These are phyloP conservation scores for Plasmodium inui DNA, from an alignment of 169 alveolate species.

Conservation along the genomic window DNA sequence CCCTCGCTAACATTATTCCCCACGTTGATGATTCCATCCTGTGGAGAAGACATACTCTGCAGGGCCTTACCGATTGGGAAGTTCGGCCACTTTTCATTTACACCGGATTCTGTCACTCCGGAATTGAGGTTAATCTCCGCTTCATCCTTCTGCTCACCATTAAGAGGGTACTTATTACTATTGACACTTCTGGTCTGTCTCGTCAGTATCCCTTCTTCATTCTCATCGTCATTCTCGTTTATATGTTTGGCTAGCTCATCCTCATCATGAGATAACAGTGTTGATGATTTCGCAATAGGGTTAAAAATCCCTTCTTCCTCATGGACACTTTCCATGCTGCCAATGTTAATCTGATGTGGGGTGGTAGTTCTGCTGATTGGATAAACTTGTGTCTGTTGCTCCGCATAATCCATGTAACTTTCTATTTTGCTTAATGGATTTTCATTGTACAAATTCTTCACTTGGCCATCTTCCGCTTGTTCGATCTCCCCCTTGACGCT, in stretches of 20 bases:
- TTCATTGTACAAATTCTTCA: slow-evolving; percentile 26
- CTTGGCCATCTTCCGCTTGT: neutral
- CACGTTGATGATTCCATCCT: neutral
- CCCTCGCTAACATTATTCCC: neutral
- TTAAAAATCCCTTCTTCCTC: slow-evolving; percentile 25
- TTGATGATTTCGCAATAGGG: slow-evolving; percentile 6
- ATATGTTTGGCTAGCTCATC: slow-evolving; percentile 5
- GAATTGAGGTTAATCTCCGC: slow-evolving; percentile 9
- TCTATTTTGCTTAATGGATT: slow-evolving; percentile 28
- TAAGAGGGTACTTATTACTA: neutral
- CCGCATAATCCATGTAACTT: slow-evolving; percentile 24
- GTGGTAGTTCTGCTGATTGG: slow-evolving; percentile 72
- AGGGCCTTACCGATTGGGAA: neutral
- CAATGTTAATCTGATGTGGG: slow-evolving; percentile 29
- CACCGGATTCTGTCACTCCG: neutral
- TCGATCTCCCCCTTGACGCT: slow-evolving; percentile 8
- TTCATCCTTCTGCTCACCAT: neutral
- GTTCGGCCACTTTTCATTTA: slow-evolving; percentile 34
- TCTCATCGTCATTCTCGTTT: slow-evolving; percentile 7
- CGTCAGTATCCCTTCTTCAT: neutral
- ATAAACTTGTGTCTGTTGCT: slow-evolving; percentile 22
- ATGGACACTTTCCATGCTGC: slow-evolving; percentile 59
- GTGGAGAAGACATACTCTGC: neutral
- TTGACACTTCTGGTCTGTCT: neutral
- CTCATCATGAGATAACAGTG: slow-evolving; percentile 11